phyloP scores from a whole-genome alignment of 495 filamentous ascomycete species.

The Neurospora terricola region DNA sequence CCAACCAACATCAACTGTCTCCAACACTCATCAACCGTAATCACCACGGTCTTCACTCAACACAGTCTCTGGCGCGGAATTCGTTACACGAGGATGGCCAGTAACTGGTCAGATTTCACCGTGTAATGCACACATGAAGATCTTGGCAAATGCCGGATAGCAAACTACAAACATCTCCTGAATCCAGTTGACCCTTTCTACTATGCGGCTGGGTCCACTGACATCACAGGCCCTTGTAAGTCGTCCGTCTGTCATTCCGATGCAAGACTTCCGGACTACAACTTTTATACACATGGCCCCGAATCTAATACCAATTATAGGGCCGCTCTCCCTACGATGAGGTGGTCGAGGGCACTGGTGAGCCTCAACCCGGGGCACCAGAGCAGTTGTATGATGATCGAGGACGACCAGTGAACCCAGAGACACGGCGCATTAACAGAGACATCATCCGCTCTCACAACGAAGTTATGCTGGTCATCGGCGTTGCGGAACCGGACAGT shows the following conservation, averaged over 20 bases:
- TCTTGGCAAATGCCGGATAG: neutral
- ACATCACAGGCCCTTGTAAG: conserved; percentile 42
- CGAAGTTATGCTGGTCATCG: conserved; percentile 47
- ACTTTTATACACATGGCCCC: neutral
- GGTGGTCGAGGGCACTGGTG: conserved; percentile 37
- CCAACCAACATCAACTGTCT: neutral
- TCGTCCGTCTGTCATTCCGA: neutral
- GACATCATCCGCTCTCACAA: conserved; percentile 46
- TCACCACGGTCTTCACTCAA: neutral
- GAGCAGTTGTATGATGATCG: conserved; percentile 59
- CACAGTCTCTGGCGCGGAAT: neutral
- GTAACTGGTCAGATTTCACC: neutral
- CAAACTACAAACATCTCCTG: neutral
- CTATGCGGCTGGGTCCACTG: conserved; percentile 31
- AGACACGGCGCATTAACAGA: conserved; percentile 39
- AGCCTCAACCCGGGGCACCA: conserved; percentile 36
- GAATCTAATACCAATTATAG: conserved; percentile 23
- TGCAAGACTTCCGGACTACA: neutral
- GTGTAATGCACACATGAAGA: neutral
- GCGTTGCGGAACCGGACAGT: conserved; percentile 40
- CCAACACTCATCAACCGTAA: neutral
- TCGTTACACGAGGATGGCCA: neutral
- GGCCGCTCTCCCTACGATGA: conserved; percentile 66
- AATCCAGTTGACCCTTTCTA: neutral
- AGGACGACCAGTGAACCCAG: conserved; percentile 56